Evolutionary conservation across 371 early-diverging fungal species (phyloP).

Genomic region (Choanephora cucurbitarum): DNA sequence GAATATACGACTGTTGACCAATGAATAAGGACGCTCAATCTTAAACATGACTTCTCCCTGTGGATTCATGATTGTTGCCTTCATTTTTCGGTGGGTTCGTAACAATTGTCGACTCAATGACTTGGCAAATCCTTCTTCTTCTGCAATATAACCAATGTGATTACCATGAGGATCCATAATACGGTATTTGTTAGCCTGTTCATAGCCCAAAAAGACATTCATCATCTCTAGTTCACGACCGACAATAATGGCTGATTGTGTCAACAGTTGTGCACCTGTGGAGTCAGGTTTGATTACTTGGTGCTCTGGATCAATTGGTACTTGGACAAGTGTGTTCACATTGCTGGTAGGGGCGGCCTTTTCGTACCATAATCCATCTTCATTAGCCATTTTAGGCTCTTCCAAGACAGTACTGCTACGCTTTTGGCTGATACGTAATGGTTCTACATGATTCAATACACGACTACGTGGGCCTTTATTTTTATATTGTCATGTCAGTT

Average conservation of each 20-base stretch:
- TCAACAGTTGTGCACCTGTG: constrained; percentile 45
- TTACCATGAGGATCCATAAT: constrained; percentile 75
- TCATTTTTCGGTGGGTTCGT: constrained; percentile 78
- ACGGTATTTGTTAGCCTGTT: constrained; percentile 89
- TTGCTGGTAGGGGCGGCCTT: constrained; percentile 10
- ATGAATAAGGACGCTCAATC: constrained; percentile 76
- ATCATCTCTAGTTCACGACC: constrained; percentile 84
- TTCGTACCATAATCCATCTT: constrained; percentile 4
- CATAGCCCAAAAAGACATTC: constrained; percentile 80
- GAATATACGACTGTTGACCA: constrained; percentile 78
- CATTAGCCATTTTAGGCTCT: constrained; percentile 2
- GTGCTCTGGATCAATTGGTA: constrained; percentile 29
- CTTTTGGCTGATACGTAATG: constrained; percentile 4
- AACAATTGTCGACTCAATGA: constrained; percentile 74
- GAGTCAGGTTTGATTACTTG: constrained; percentile 40
- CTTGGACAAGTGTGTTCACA: constrained; percentile 31
- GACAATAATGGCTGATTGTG: constrained; percentile 69
- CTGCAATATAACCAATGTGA: constrained; percentile 80
- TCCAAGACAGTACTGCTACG: background rate
- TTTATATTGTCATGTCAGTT: no score
- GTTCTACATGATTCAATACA: constrained; percentile 37
- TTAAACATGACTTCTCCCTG: constrained; percentile 74
- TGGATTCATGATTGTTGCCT: constrained; percentile 72
- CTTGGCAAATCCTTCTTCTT: constrained; percentile 68
- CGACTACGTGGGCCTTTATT: constrained; percentile 42